Evolutionary conservation across 805 yeast genomes (phyloP).

Genomic region (Sugiyamaella chiloensis): DNA sequence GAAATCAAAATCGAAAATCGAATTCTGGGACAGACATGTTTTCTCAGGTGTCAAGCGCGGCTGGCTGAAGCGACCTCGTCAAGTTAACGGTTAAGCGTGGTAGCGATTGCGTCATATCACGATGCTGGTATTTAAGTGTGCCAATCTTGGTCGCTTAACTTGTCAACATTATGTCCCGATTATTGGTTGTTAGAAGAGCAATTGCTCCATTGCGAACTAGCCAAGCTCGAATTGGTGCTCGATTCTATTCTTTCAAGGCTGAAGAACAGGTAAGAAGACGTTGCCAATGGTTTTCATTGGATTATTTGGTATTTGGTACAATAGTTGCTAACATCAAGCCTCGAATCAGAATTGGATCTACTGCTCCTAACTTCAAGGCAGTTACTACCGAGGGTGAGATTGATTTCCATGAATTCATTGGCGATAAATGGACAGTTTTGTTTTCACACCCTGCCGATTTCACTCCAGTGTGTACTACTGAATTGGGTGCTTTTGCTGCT

Average conservation of each 20-base stretch:
- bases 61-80: too few relatives aligned
- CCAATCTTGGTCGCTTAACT: too few relatives aligned
- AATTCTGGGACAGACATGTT: too few relatives aligned
- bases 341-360: conserved; percentile 70
- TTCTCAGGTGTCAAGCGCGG: too few relatives aligned
- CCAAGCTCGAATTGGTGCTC: neutral
- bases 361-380: conserved; percentile 86
- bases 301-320: too few relatives aligned
- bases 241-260: conserved; percentile 12
- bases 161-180: neutral
- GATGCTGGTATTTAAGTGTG: too few relatives aligned
- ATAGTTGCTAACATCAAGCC: conserved; percentile 30
- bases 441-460: conserved; percentile 96
- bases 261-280: conserved; percentile 12
- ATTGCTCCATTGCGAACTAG: conserved; percentile 1
- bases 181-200: neutral
- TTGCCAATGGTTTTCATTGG: too few relatives aligned
- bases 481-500: conserved; percentile 88
- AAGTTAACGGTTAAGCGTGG: too few relatives aligned
- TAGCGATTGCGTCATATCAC: conserved; percentile 3
- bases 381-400: conserved; percentile 78
- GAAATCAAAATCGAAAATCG: too few relatives aligned
- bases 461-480: conserved; percentile 96
- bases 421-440: conserved; percentile 81
- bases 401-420: conserved; percentile 83